A percentile compares a stretch with the other conserved stretches of the same genome.
Conservation (phyloP, 371 early-diverging fungal species). For the Capillidium heterosporum region DNA sequence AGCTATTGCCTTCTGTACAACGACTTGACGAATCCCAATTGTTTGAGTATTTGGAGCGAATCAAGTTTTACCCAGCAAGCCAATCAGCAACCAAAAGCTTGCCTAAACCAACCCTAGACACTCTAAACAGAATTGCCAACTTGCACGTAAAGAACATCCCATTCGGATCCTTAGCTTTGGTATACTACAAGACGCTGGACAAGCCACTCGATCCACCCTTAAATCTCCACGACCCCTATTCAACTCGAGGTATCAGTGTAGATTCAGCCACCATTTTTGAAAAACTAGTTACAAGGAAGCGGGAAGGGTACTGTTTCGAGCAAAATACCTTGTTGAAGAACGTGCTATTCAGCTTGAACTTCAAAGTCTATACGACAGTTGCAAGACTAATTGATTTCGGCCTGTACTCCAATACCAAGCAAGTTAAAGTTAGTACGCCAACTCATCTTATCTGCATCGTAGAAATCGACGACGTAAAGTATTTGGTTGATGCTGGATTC, state of each 20-base stretch:
- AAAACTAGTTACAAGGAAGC: neutral
- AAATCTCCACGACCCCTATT: neutral
- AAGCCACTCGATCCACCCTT: neutral
- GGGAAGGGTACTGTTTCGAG: slow-evolving; percentile 7
- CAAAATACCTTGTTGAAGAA: neutral
- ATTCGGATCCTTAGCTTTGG: neutral
- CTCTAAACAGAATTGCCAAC: neutral
- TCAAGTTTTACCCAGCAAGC: too few species aligned
- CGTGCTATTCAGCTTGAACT: neutral
- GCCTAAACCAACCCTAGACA: neutral
- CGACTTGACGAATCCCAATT: too few species aligned
- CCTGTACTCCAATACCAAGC: neutral
- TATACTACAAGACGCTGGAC: neutral
- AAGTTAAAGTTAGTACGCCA: neutral
- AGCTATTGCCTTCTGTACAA: too few species aligned
- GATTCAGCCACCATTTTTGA: neutral
- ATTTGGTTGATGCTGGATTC: slow-evolving; percentile 1
- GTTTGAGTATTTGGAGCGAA: too few species aligned
- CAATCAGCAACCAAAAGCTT: neutral
- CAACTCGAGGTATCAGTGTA: neutral
- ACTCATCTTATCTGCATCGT: neutral
- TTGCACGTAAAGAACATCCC: neutral
- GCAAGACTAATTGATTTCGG: neutral
- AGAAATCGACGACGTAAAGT: neutral
- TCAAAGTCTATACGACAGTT: neutral